phyloP scores from a whole-genome alignment of 805 yeast genomes.

The Saccharomycopsis selenospora region DNA sequence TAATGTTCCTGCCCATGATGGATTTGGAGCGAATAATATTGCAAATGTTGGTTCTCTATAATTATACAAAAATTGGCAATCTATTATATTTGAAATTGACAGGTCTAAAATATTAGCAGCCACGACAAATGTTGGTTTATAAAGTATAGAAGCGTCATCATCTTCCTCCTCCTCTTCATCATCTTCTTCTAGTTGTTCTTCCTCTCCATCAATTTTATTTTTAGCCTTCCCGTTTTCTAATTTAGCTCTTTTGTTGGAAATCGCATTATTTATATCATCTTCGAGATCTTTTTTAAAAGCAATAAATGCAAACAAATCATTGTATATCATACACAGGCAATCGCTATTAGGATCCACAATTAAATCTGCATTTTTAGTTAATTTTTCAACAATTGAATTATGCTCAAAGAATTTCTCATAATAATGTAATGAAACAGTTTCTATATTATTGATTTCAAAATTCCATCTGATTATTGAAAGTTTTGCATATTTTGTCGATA shows the following conservation, averaged over 20 bases:
- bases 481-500: conserved; percentile 71
- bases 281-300: conserved; percentile 53
- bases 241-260: conserved; percentile 18
- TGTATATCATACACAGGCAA: conserved; percentile 51
- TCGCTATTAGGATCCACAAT: conserved; percentile 55
- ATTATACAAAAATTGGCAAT: conserved; percentile 61
- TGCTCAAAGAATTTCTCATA: conserved; percentile 65
- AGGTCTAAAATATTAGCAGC: conserved; percentile 38
- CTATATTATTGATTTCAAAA: conserved; percentile 39
- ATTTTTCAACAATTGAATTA: conserved; percentile 30
- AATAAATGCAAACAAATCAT: conserved; percentile 63
- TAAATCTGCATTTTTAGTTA: conserved; percentile 35
- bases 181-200: conserved; percentile 20
- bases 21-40: conserved; percentile 47
- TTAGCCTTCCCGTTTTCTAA: conserved; percentile 9
- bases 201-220: conserved; percentile 6
- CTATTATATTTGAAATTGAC: conserved; percentile 55
- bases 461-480: conserved; percentile 73
- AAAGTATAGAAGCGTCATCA: conserved; percentile 5
- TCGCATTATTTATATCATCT: conserved; percentile 51
- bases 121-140: conserved; percentile 15
- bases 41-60: conserved; percentile 82
- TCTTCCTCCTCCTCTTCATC: conserved; percentile 14
- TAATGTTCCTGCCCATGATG: conserved; percentile 76
- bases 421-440: conserved; percentile 75